Evolutionary conservation across 257 asterid genomes (phyloP), one percentile per base, ranked within the genome.

Genomic region (Cordia subcordata): DNA sequence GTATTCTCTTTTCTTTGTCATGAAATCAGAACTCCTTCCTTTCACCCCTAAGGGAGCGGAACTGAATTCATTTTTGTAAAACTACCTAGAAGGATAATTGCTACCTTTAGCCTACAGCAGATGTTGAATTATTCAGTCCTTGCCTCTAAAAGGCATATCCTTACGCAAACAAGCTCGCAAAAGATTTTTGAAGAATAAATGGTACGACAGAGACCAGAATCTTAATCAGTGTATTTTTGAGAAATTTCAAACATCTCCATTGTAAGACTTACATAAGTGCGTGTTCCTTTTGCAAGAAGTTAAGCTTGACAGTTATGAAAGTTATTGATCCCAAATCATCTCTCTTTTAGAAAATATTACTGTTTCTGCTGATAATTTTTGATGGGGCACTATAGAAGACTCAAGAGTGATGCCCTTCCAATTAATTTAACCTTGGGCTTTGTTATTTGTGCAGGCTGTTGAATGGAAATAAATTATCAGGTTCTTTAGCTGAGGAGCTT

Each of bases 401-500:
- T 27, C 6, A 6, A 27, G 6, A 27, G 35, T 27, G 35, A 27
- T 27, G 35, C n/a, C n/a, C n/a, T 18, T 13, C 13, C 51, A 15
- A 10, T 38, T 15, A 35, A 50, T 61, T 45, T 58, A 47, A 56
- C 4, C 35, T n/a, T 51, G 40, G 8, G 10, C 23, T 22, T n/a
- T 53, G 58, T 39, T 69, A 19, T 46, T 39, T 52, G 17, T 59
- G 67, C 79, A 79, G 84, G 73, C 75, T 79, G 49, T 49, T 79
- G 62, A 79, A 64, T 67, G 84, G 84, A 53, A 79, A 79, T 67
- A 61, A 66, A 16, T 54, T 79, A 55, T 68, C 79, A 8, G 84
- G 84, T 27, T 57, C 77, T 39, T 75, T 79, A 49, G 79, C 81
- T 17, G 61, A 65, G 38, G 79, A 79, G 66, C 81, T 79, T 9